These are phyloP conservation scores for Helichrysum umbraculigerum DNA, from an alignment of 129 eudicot species.

Conservation along the genomic window DNA sequence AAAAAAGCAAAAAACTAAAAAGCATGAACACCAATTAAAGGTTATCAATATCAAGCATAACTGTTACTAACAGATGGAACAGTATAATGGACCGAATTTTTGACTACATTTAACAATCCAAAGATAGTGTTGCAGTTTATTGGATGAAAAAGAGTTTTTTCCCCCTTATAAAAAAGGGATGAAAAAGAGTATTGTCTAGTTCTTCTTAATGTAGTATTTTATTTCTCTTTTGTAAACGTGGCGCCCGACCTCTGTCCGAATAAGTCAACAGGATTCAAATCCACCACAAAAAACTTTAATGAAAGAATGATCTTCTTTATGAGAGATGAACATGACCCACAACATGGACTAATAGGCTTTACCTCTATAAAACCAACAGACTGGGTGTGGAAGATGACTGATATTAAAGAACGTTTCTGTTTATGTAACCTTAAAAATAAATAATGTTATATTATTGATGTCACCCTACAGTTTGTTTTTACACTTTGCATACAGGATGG, in stretches of 20 bases:
- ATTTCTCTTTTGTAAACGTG: not conserved
- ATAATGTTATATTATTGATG: not conserved
- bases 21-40: not conserved
- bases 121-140: not conserved
- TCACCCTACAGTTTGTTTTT: conserved; percentile 1
- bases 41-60: not conserved
- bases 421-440: not conserved
- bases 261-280: not conserved
- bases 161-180: too few relatives aligned
- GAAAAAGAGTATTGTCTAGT: not conserved
- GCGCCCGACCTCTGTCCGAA: not conserved
- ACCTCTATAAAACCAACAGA: too few relatives aligned
- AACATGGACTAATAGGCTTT: not conserved
- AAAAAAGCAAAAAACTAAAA: not conserved
- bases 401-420: not conserved
- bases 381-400: too few relatives aligned
- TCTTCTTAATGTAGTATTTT: not conserved
- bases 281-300: not conserved
- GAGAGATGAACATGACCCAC: not conserved
- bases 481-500: not conserved
- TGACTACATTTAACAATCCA: not conserved
- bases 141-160: not conserved
- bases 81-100: not conserved
- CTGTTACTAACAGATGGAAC: not conserved
- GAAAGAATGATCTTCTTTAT: not conserved